phyloP scores from a whole-genome alignment of 1,284 basidiomycete species.

The Apiotrichum veenhuisii region DNA sequence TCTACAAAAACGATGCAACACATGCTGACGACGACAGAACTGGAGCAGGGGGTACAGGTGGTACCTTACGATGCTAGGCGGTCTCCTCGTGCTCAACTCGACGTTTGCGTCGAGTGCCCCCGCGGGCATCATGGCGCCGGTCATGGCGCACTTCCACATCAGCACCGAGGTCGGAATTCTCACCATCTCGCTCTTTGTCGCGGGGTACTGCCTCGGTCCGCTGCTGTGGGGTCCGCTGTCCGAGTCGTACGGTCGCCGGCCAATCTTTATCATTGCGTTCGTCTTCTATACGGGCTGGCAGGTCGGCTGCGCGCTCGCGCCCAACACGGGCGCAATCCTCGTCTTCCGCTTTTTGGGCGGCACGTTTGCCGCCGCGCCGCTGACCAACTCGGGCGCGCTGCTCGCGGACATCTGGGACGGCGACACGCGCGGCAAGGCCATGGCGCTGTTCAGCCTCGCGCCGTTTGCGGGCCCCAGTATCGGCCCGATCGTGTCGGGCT shows the following conservation, averaged over 20 bases:
- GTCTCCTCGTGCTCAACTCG: slow-evolving; percentile 65
- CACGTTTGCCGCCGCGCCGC: slow-evolving; percentile 54
- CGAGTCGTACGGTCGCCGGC: slow-evolving; percentile 58
- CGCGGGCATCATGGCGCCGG: slow-evolving; percentile 42
- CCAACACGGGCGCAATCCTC: slow-evolving; percentile 61
- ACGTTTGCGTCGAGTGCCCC: slow-evolving; percentile 51
- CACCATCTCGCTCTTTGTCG: slow-evolving; percentile 50
- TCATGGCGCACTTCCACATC: slow-evolving; percentile 58
- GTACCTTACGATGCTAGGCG: slow-evolving; percentile 61
- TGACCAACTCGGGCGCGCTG: slow-evolving; percentile 55
- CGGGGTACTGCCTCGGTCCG: slow-evolving; percentile 58
- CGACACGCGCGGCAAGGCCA: slow-evolving; percentile 63
- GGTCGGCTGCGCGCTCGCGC: slow-evolving; percentile 61
- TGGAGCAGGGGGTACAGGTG: slow-evolving; percentile 60
- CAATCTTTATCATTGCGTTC: slow-evolving; percentile 65
- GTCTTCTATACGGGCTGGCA: slow-evolving; percentile 59
- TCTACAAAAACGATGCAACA: background rate
- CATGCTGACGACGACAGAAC: slow-evolving; percentile 50
- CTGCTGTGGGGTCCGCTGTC: slow-evolving; percentile 58
- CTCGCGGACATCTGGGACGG: slow-evolving; percentile 65
- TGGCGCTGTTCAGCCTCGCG: slow-evolving; percentile 65
- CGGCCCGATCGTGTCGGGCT: slow-evolving; percentile 65
- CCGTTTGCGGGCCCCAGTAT: slow-evolving; percentile 63
- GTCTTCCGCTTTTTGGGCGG: slow-evolving; percentile 67
- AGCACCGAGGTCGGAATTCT: slow-evolving; percentile 56